phyloP scores from a whole-genome alignment of 2,329 filamentous ascomycete genomes.

The Phyllosticta ampelicida region DNA sequence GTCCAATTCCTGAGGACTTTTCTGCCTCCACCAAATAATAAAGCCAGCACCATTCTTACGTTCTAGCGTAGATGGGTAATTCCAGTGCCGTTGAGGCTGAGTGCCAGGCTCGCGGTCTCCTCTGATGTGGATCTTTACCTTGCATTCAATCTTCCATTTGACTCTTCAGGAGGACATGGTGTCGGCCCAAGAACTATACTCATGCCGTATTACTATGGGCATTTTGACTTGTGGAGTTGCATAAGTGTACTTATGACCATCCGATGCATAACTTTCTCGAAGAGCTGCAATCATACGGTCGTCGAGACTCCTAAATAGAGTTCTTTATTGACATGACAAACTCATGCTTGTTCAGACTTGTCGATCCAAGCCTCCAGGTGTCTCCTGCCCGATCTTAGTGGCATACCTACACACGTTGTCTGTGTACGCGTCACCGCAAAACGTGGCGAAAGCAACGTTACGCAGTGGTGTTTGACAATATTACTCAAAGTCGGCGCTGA shows the following conservation, averaged over 20 bases:
- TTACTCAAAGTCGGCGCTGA: background rate
- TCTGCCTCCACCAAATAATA: too few relatives aligned
- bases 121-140: background rate
- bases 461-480: background rate
- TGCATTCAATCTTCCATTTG: background rate
- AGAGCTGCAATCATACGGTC: background rate
- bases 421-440: background rate
- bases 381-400: background rate
- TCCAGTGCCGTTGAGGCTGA: constrained; percentile 1
- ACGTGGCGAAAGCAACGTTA: background rate
- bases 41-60: too few relatives aligned
- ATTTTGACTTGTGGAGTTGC: background rate
- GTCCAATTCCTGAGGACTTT: too few relatives aligned
- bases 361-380: background rate
- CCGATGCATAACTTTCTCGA: background rate
- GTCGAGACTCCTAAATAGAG: background rate
- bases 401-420: background rate
- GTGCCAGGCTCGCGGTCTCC: constrained; percentile 1
- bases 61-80: constrained; percentile 4
- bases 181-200: background rate
- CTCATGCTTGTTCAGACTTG: background rate
- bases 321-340: background rate
- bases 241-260: background rate
- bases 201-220: background rate
- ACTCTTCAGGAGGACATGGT: background rate